A percentile compares a stretch with the other conserved stretches of the same genome.
Evolutionary conservation across 371 early-diverging fungal genomes (phyloP).

Genomic region (Smittium mucronatum): DNA sequence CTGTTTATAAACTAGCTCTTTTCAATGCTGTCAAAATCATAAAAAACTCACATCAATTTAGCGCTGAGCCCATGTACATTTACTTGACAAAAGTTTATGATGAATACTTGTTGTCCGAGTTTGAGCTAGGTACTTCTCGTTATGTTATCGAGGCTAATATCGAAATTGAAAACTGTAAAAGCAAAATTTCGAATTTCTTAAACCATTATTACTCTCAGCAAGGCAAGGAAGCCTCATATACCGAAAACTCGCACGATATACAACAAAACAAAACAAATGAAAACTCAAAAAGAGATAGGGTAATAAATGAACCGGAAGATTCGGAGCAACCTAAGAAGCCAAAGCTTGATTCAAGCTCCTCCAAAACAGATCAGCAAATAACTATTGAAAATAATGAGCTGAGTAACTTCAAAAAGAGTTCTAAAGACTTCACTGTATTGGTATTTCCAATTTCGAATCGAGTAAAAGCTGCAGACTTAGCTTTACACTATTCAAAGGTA

Average conservation of each 20-base stretch:
- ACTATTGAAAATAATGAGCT: too few species aligned
- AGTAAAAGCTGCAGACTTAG: background rate
- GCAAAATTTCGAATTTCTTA: background rate
- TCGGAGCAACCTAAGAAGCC: background rate
- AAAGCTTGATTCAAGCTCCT: background rate
- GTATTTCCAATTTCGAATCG: background rate
- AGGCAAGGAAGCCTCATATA: background rate
- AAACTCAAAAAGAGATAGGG: too few species aligned
- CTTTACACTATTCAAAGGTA: background rate
- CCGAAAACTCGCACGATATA: background rate
- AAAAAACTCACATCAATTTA: background rate
- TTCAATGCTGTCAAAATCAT: background rate
- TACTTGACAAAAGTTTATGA: constrained; percentile 4
- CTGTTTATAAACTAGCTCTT: constrained; percentile 2
- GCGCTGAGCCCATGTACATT: background rate
- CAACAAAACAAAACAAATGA: background rate
- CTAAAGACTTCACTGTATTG: background rate
- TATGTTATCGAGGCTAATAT: background rate
- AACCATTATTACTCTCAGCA: background rate
- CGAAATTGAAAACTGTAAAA: constrained; percentile 2
- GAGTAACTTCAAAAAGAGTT: too few species aligned
- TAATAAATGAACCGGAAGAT: background rate
- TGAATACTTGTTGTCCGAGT: background rate
- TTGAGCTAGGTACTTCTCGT: background rate
- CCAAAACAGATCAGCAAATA: too few species aligned